These are phyloP conservation scores for Penicillium brevicompactum DNA, from an alignment of 2,329 filamentous ascomycete species.

Conservation along the genomic window DNA sequence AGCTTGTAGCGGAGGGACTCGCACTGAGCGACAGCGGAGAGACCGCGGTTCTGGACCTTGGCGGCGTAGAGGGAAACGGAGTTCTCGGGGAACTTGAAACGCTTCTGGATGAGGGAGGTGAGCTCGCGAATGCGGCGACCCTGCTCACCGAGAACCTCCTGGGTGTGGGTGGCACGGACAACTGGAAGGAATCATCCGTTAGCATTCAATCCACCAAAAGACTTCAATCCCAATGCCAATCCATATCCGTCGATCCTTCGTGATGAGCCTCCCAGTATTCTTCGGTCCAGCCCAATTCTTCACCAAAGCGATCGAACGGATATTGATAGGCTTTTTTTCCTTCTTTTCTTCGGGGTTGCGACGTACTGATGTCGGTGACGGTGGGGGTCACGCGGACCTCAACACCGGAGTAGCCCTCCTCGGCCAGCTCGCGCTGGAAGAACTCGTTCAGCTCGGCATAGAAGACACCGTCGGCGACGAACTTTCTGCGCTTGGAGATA, in stretches of 20 bases:
- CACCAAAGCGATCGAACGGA: slow-evolving; percentile 18
- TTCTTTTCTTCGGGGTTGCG: slow-evolving; percentile 18
- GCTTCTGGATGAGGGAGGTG: slow-evolving; percentile 99
- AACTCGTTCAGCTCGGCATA: slow-evolving; percentile 99
- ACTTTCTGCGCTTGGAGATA: slow-evolving; percentile 64
- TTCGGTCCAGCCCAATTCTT: slow-evolving; percentile 15
- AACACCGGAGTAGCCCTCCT: slow-evolving; percentile 99
- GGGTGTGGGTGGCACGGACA: slow-evolving; percentile 99
- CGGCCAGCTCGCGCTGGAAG: slow-evolving; percentile 99
- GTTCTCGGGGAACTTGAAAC: slow-evolving; percentile 99
- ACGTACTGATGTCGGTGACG: slow-evolving; percentile 94
- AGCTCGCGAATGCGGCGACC: slow-evolving; percentile 99
- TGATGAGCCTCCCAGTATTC: slow-evolving; percentile 3
- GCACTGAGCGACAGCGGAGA: slow-evolving; percentile 99
- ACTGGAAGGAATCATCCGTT: slow-evolving; percentile 51
- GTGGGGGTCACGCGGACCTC: slow-evolving; percentile 99
- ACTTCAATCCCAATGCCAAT: slow-evolving; percentile 13
- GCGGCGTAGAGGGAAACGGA: slow-evolving; percentile 99
- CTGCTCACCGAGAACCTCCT: slow-evolving; percentile 99
- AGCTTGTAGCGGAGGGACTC: slow-evolving; percentile 99
- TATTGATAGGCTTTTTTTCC: slow-evolving; percentile 5
- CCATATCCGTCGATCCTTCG: slow-evolving; percentile 7
- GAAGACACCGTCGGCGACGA: slow-evolving; percentile 98
- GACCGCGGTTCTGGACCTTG: slow-evolving; percentile 99
- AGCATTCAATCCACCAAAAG: slow-evolving; percentile 27